Percentiles rank a stretch among this genome's conserved stretches.
Evolutionary conservation across 179 eudicot genomes (phyloP).

Genomic region (Vitellaria paradoxa): DNA sequence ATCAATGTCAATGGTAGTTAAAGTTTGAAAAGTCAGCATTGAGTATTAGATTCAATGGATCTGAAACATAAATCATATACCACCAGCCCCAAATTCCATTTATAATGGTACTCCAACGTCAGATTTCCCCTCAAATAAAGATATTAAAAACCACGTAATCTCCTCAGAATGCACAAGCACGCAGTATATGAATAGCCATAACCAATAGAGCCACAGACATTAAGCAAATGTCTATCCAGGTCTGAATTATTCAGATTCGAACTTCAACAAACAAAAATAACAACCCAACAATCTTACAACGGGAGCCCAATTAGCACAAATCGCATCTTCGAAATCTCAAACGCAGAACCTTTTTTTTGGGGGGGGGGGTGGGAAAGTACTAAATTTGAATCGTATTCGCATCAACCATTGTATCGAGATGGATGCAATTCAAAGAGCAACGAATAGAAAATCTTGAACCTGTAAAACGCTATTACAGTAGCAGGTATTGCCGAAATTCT

Average conservation of each 20-base stretch:
- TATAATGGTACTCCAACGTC: neutral
- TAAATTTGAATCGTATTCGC: neutral
- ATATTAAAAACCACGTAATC: neutral
- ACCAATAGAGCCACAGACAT: neutral
- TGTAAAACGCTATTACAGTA: slow-evolving; percentile 87
- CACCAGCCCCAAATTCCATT: neutral
- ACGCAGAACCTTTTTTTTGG: neutral
- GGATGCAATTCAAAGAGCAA: neutral
- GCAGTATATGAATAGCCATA: no score
- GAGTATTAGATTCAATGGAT: no score
- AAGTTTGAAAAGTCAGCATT: neutral
- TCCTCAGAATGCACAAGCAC: neutral
- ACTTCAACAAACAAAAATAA: neutral
- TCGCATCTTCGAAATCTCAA: neutral
- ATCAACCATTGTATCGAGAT: neutral
- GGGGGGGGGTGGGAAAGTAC: neutral
- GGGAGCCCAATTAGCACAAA: neutral
- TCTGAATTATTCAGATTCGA: neutral
- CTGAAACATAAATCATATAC: neutral
- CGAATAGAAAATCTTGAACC: slow-evolving; percentile 29
- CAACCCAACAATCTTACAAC: neutral
- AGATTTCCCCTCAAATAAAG: neutral
- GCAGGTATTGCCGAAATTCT: slow-evolving; percentile 87
- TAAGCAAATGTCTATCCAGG: neutral
- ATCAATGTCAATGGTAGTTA: neutral